Base-by-base conservation (phyloP, 305 asterid species). In the Fraxinus platypoda region DNA sequence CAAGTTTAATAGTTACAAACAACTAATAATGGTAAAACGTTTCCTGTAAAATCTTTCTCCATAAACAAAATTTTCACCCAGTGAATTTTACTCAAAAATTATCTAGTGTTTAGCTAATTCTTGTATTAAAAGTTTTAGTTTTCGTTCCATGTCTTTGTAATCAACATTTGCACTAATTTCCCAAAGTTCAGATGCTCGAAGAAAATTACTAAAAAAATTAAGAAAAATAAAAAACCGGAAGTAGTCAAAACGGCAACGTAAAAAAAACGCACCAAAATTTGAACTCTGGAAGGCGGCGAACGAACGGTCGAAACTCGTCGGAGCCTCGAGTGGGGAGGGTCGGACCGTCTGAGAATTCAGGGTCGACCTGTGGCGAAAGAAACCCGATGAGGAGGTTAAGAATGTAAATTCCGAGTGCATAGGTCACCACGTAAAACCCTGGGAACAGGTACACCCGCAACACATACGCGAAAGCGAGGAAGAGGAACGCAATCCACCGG, bases 351-450 rank as follows among this genome's bases (percentile, higher is more conserved):
- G 84, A 49, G 37, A 86, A 81, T 19, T 87, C 89, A 72, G 91
- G 93, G 82, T 91, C 92, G 17, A 88, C 92, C 84, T 89, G 91
- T 25, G 93, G 94, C 74, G 93, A 88, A 8, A 91, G 90, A 70
- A 91, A 92, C 4, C 88, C 91, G 84, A 90, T 84, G 34, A 91
- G 83, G 59, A 92, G 87, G 78, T 86, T 86, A 28, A 91, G 93
- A 37, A 90, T 70, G 82, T 89, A 92, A 80, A 90, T 86, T 3
- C 93, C 94, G 54, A 91, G 91, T 75, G 90, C 92, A 83, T 90
- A 92, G 8, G 94, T 87, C 8, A 92, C 89, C 70, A 90, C 91
- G 88, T 90, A 90, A 87, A 92, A 92, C 1, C 96, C 96, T 83
- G 90, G 77, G 37, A 86, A 34, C 6, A 90, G 82, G 80, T 85